A percentile compares a stretch with the other conserved stretches of the same genome.
Evolutionary conservation across 2,329 filamentous ascomycete genomes (phyloP).

Genomic region (Aureobasidium lini): DNA sequence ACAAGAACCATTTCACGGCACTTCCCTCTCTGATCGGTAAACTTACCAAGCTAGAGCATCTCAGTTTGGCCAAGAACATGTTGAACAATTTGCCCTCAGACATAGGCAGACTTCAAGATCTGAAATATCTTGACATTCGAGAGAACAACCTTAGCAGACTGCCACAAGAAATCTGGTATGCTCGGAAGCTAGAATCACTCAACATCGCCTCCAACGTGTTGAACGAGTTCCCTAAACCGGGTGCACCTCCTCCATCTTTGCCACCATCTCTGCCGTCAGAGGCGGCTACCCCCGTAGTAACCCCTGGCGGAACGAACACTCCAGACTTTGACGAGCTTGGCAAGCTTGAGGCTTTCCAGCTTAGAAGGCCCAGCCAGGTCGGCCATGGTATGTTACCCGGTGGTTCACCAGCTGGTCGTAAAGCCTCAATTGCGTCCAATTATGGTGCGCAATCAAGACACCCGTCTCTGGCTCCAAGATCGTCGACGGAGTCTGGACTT

Average conservation of each 20-base stretch:
- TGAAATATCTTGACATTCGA: slow-evolving; percentile 78
- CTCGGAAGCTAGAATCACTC: slow-evolving; percentile 78
- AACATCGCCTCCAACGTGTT: slow-evolving; percentile 95
- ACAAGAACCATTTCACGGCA: slow-evolving; percentile 93
- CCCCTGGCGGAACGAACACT: slow-evolving; percentile 34
- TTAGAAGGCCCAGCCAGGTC: slow-evolving; percentile 74
- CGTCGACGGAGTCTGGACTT: slow-evolving; percentile 30
- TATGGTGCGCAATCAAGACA: slow-evolving; percentile 55
- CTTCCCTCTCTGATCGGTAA: slow-evolving; percentile 79
- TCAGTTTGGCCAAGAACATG: slow-evolving; percentile 90
- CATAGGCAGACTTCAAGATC: slow-evolving; percentile 77
- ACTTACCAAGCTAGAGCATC: slow-evolving; percentile 73
- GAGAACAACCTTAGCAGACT: slow-evolving; percentile 89
- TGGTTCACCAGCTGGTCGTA: slow-evolving; percentile 49
- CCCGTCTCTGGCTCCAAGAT: slow-evolving; percentile 69
- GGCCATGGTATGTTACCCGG: slow-evolving; percentile 59
- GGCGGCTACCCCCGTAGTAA: slow-evolving; percentile 30
- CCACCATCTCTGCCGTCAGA: slow-evolving; percentile 26
- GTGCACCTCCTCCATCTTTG: slow-evolving; percentile 48
- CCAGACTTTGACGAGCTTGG: slow-evolving; percentile 74
- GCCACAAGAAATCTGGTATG: slow-evolving; percentile 94
- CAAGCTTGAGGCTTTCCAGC: slow-evolving; percentile 53
- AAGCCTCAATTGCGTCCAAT: slow-evolving; percentile 74
- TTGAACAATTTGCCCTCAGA: slow-evolving; percentile 77
- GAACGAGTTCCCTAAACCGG: slow-evolving; percentile 80